Conservation (phyloP, 768 basidiomycete species). For the Phylloporus rhodoxanthus region DNA sequence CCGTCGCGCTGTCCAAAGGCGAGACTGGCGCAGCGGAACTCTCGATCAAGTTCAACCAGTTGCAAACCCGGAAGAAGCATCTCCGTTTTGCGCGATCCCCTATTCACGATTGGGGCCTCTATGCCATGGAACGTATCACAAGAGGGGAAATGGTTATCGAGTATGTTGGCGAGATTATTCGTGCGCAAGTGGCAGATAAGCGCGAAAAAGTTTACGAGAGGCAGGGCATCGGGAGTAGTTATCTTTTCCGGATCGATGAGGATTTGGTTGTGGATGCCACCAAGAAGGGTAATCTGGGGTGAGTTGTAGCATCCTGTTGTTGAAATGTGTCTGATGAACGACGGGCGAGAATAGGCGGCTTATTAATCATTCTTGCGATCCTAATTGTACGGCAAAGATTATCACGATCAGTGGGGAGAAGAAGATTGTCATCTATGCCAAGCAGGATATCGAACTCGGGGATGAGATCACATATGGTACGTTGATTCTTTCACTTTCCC, state of each 20-base stretch:
- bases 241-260: constrained; percentile 96
- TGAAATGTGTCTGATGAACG: constrained; percentile 9
- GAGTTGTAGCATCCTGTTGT: constrained; percentile 25
- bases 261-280: constrained; percentile 98
- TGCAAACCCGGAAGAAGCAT: constrained; percentile 97
- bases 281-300: constrained; percentile 99
- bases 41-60: constrained; percentile 96
- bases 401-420: constrained; percentile 89
- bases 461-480: constrained; percentile 96
- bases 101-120: constrained; percentile 98
- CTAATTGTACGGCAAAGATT: constrained; percentile 87
- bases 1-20: constrained; percentile 68
- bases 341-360: constrained; percentile 56
- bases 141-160: constrained; percentile 99
- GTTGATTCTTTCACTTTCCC: constrained; percentile 21
- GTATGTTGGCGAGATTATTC: constrained; percentile 96
- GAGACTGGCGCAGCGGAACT: constrained; percentile 66
- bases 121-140: constrained; percentile 94
- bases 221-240: constrained; percentile 96
- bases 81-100: constrained; percentile 90
- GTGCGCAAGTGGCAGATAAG: constrained; percentile 93
- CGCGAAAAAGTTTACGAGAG: constrained; percentile 96
- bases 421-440: constrained; percentile 99
- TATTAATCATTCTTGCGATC: constrained; percentile 98
- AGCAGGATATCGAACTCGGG: constrained; percentile 90